A percentile compares a stretch with the other conserved stretches of the same genome.
These are phyloP conservation scores for Scutellaria galericulata DNA, from an alignment of 257 asterid genomes.

Conservation along the genomic window DNA sequence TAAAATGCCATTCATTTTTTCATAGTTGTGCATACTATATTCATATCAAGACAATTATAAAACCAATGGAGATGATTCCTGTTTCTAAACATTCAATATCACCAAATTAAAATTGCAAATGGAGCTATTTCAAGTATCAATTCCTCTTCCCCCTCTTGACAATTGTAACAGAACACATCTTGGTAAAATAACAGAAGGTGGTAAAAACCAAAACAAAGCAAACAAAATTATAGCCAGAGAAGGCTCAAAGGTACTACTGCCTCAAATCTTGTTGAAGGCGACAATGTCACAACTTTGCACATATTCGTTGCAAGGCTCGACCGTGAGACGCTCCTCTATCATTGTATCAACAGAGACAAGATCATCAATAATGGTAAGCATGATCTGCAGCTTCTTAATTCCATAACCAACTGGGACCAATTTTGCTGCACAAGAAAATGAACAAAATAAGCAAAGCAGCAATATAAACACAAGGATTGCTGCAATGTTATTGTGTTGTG, in stretches of 20 bases:
- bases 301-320: constrained; percentile 62
- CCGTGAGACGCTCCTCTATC: constrained; percentile 63
- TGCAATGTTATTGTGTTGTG: neutral
- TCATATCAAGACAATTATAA: no score
- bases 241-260: constrained; percentile 24
- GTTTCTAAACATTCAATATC: neutral
- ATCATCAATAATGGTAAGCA: constrained; percentile 75
- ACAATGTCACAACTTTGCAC: constrained; percentile 77
- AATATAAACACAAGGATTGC: neutral
- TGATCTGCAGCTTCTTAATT: constrained; percentile 75
- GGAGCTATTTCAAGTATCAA: constrained; percentile 9
- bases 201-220: constrained; percentile 20
- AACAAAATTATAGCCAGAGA: constrained; percentile 38
- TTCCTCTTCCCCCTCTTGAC: constrained; percentile 1
- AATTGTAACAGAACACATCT: neutral
- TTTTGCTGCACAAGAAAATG: constrained; percentile 52
- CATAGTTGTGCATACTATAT: no score
- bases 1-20: no score
- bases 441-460: neutral
- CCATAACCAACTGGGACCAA: constrained; percentile 75
- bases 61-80: neutral
- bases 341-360: constrained; percentile 65
- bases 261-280: constrained; percentile 78
- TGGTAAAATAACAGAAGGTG: neutral
- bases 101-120: constrained; percentile 25